phyloP scores from a whole-genome alignment of 306 rosid species.

The Quercus alba region DNA sequence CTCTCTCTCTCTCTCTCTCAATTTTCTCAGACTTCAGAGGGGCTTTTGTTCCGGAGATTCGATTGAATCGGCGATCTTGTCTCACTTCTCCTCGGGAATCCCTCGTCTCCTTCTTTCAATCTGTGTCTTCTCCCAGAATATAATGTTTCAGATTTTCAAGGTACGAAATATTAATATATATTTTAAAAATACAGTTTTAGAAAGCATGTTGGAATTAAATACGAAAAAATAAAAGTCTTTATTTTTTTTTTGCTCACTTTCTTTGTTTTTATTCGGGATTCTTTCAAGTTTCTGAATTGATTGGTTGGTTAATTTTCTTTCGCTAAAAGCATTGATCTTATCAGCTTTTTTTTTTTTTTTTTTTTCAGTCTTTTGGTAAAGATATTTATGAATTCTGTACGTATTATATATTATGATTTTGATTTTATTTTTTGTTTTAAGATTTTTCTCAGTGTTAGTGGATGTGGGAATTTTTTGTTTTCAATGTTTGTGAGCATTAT shows the following conservation, averaged over 20 bases:
- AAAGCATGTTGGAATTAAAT: background rate
- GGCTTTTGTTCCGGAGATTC: conserved; percentile 62
- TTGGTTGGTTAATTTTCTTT: conserved; percentile 23
- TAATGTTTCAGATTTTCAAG: conserved; percentile 89
- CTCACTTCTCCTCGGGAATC: conserved; percentile 53
- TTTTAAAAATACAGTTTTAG: background rate
- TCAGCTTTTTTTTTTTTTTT: no score
- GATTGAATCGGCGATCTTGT: conserved; percentile 65
- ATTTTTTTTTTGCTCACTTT: conserved; percentile 14
- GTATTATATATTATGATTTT: conserved; percentile 4
- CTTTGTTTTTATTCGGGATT: conserved; percentile 14
- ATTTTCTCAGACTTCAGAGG: conserved; percentile 40
- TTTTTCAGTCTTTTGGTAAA: background rate
- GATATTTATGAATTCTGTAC: background rate
- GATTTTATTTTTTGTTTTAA: background rate
- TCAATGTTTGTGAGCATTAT: conserved; percentile 13
- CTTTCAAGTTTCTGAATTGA: background rate
- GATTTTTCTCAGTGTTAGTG: conserved; percentile 20
- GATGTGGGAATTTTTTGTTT: conserved; percentile 14
- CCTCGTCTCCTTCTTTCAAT: conserved; percentile 52
- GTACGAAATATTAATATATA: conserved; percentile 38
- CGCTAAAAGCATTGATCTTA: conserved; percentile 32
- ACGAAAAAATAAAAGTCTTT: background rate
- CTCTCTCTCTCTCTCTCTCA: background rate
- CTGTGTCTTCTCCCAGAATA: conserved; percentile 43